Evolutionary conservation across 352 stramenopile genomes (phyloP).

Genomic region (Globisporangium lucens): DNA sequence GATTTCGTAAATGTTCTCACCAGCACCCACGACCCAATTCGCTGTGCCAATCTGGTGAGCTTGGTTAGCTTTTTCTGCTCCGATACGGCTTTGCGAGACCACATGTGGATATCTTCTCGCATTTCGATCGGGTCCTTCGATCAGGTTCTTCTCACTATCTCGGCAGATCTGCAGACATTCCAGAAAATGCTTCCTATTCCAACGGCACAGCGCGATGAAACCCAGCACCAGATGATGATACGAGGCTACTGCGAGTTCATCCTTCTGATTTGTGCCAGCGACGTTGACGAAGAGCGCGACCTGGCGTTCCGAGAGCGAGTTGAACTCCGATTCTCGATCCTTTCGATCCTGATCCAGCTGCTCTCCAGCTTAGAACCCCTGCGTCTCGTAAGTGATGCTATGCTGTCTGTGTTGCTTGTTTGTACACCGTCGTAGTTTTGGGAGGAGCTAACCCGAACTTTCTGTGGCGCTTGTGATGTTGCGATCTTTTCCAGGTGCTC

Average conservation of each 20-base stretch:
- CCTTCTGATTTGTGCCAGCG: conserved; percentile 5
- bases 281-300: conserved; percentile 15
- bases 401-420: neutral
- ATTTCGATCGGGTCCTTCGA: conserved; percentile 10
- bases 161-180: neutral
- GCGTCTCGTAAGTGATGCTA: conserved; percentile 1
- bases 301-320: conserved; percentile 4
- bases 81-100: neutral
- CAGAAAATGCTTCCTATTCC: neutral
- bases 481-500: conserved; percentile 4
- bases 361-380: neutral
- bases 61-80: conserved; percentile 3
- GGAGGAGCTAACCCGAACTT: neutral
- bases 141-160: neutral
- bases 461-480: neutral
- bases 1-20: conserved; percentile 4
- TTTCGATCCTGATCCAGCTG: conserved; percentile 10
- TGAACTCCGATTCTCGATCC: conserved; percentile 9
- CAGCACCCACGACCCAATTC: neutral
- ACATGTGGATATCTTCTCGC: conserved; percentile 2
- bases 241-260: conserved; percentile 17
- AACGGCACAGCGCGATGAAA: neutral
- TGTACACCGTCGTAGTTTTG: neutral
- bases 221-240: neutral
- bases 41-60: conserved; percentile 3